These are phyloP conservation scores for Pseudogymnoascus sp. DNA, from an alignment of 2,329 filamentous ascomycete species.

Conservation along the genomic window DNA sequence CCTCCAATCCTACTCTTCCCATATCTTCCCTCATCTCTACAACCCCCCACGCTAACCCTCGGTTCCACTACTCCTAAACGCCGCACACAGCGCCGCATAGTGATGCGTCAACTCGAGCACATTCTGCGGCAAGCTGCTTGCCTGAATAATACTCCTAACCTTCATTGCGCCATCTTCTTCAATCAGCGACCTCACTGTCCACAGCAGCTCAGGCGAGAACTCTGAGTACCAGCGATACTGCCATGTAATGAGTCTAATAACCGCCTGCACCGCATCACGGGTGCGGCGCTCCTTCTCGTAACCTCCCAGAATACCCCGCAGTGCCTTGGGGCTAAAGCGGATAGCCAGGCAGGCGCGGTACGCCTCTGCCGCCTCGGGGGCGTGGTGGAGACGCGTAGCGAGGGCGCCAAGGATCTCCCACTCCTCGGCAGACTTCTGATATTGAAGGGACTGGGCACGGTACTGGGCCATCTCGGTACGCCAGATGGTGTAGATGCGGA, in stretches of 20 bases:
- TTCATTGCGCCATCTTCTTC: constrained; percentile 97
- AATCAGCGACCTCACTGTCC: constrained; percentile 82
- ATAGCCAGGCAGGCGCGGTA: constrained; percentile 81
- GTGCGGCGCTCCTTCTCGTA: constrained; percentile 74
- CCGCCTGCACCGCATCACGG: constrained; percentile 70
- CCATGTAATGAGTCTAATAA: constrained; percentile 91
- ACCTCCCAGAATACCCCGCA: constrained; percentile 73
- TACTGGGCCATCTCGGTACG: constrained; percentile 96
- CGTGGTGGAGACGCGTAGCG: constrained; percentile 86
- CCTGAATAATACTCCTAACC: constrained; percentile 92
- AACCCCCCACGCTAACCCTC: constrained; percentile 20
- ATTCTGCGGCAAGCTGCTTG: constrained; percentile 84
- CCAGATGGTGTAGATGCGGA: constrained; percentile 99
- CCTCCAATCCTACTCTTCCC: background rate
- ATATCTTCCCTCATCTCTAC: background rate
- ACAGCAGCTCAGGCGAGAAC: constrained; percentile 88
- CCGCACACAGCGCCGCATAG: constrained; percentile 88
- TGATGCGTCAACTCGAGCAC: constrained; percentile 93
- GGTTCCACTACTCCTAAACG: constrained; percentile 80
- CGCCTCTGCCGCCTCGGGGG: constrained; percentile 84
- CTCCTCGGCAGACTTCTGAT: constrained; percentile 93
- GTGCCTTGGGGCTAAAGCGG: constrained; percentile 87
- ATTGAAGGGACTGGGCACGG: constrained; percentile 84
- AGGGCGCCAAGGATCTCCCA: constrained; percentile 96
- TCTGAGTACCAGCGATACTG: constrained; percentile 99